phyloP scores from a whole-genome alignment of 441 rosid genomes.

The Adansonia gregorii region DNA sequence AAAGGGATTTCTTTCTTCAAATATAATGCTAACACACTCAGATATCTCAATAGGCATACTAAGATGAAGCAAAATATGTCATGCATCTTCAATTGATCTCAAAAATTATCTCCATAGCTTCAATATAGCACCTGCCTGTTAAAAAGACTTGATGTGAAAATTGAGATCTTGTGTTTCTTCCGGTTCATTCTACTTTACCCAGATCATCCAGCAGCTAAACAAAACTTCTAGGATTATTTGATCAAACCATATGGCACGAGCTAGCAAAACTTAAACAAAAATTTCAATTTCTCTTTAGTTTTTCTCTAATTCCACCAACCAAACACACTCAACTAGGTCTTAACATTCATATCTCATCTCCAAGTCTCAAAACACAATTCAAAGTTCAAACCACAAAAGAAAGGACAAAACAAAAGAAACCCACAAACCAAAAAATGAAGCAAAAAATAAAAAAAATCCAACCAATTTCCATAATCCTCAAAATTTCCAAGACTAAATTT shows the following conservation, averaged over 20 bases:
- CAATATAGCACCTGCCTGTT: not conserved
- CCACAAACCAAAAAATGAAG: not conserved
- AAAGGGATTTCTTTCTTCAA: not conserved
- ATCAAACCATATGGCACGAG: conserved; percentile 1
- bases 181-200: not conserved
- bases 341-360: conserved; percentile 14
- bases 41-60: not conserved
- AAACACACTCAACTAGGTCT: not conserved
- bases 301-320: conserved; percentile 20
- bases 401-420: not conserved
- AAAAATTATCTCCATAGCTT: not conserved
- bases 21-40: not conserved
- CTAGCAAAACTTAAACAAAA: not conserved
- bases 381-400: not conserved
- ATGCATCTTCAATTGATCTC: not conserved
- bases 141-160: not conserved
- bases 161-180: conserved; percentile 12
- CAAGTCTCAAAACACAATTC: conserved; percentile 14
- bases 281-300: not conserved
- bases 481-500: conserved; percentile 4
- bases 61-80: not conserved
- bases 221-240: not conserved
- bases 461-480: not conserved
- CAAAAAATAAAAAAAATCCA: conserved; percentile 8
- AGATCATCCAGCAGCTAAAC: not conserved